Evolutionary conservation across 345 rosid genomes (phyloP).

Genomic region (Garcia nutans): DNA sequence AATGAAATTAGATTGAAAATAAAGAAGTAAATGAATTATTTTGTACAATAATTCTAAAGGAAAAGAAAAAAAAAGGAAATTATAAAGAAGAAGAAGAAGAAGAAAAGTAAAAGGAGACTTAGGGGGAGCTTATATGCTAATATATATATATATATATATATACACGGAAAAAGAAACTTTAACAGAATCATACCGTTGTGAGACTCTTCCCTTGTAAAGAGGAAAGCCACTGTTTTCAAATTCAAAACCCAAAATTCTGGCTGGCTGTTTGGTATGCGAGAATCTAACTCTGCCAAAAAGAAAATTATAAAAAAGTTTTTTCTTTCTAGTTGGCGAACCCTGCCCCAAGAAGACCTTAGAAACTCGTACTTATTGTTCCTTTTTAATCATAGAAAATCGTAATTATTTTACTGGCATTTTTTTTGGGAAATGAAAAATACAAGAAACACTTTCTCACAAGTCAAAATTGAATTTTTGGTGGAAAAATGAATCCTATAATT

Average conservation of each 20-base stretch:
- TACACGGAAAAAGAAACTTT: constrained; percentile 16
- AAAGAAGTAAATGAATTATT: too few relatives aligned
- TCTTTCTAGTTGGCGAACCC: neutral
- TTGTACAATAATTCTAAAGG: neutral
- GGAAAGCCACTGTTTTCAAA: constrained; percentile 28
- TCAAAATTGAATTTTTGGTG: too few relatives aligned
- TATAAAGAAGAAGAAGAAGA: neutral
- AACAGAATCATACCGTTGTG: constrained; percentile 21
- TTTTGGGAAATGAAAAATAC: too few relatives aligned
- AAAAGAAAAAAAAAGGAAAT: too few relatives aligned
- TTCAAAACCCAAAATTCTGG: constrained; percentile 24
- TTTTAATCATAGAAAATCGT: too few relatives aligned
- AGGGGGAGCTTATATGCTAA: neutral
- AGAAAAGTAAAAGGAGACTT: neutral
- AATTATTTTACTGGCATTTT: too few relatives aligned
- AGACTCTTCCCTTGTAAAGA: neutral
- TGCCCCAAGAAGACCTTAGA: too few relatives aligned
- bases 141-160: too few relatives aligned
- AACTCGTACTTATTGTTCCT: too few relatives aligned
- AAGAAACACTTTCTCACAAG: too few relatives aligned
- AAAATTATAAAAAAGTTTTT: neutral
- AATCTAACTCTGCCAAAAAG: neutral
- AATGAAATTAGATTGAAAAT: too few relatives aligned
- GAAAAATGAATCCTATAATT: too few relatives aligned
- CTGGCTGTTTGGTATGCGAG: neutral